Conservation (phyloP, 2,329 filamentous ascomycete species). For the Aspergillus pseudotamarii region DNA sequence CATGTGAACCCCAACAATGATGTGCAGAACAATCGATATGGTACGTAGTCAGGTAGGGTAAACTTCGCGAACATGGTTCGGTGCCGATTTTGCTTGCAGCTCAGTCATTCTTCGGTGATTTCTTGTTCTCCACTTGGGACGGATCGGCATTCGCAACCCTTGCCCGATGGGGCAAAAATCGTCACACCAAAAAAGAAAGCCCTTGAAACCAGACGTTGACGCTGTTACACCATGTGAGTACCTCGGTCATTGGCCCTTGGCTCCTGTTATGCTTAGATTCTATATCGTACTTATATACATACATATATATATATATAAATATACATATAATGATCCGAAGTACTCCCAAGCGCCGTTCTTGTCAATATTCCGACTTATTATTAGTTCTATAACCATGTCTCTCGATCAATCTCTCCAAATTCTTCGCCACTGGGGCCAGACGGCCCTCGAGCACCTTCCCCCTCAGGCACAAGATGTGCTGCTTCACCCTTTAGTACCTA, state of each 20-base stretch:
- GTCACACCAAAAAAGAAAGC: background rate
- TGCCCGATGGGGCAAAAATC: conserved; percentile 5
- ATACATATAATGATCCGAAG: background rate
- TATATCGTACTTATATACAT: background rate
- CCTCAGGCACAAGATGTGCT: conserved; percentile 30
- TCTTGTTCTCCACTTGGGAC: background rate
- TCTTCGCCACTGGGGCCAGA: conserved; percentile 28
- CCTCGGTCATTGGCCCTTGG: background rate
- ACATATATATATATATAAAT: background rate
- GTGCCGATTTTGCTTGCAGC: background rate
- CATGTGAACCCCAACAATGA: conserved; percentile 1
- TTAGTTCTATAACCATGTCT: conserved; percentile 18
- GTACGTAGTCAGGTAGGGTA: background rate
- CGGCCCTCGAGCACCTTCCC: conserved; percentile 29
- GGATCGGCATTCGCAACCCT: conserved; percentile 8
- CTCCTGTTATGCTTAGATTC: background rate
- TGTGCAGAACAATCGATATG: background rate
- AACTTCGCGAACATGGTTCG: background rate
- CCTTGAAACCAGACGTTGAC: background rate
- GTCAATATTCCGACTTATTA: too few relatives aligned
- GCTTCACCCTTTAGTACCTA: conserved; percentile 32
- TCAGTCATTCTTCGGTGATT: background rate
- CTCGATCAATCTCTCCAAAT: conserved; percentile 22
- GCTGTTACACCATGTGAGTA: conserved; percentile 4
- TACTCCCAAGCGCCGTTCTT: background rate